Evolutionary conservation across 2,329 filamentous ascomycete genomes (phyloP).

Genomic region (Metarhizium humberi): DNA sequence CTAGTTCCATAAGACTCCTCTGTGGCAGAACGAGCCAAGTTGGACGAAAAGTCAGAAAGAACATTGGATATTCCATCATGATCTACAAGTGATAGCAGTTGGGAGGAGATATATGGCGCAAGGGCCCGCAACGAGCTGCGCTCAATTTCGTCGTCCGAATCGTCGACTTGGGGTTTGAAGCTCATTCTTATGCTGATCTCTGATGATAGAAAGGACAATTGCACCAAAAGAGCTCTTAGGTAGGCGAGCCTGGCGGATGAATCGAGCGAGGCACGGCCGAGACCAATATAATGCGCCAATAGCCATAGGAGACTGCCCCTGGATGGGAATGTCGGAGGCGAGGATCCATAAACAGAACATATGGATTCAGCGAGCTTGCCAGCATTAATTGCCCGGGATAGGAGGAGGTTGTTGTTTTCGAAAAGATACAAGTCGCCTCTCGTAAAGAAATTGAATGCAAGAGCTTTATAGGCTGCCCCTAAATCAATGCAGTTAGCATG

Average conservation of each 20-base stretch:
- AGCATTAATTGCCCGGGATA: conserved; percentile 29
- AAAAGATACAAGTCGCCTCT: conserved; percentile 28
- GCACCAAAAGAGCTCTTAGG: conserved; percentile 43
- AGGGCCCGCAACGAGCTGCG: conserved; percentile 18
- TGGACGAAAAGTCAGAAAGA: conserved; percentile 23
- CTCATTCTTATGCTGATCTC: conserved; percentile 33
- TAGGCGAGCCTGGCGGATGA: conserved; percentile 29
- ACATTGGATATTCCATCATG: conserved; percentile 57
- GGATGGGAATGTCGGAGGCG: conserved; percentile 14
- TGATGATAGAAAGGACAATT: conserved; percentile 40
- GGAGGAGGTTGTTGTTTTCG: conserved; percentile 25
- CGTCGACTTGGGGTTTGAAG: conserved; percentile 5
- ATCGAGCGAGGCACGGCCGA: conserved; percentile 33
- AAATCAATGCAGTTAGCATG: not conserved
- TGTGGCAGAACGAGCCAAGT: conserved; percentile 18
- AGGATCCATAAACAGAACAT: conserved; percentile 21
- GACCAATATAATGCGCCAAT: conserved; percentile 56
- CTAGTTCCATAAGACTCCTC: conserved; percentile 38
- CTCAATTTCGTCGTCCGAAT: conserved; percentile 5
- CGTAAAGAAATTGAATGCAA: conserved; percentile 30
- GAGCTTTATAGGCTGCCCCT: conserved; percentile 21
- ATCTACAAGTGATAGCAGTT: conserved; percentile 64
- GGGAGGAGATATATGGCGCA: conserved; percentile 50
- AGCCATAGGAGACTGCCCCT: conserved; percentile 49
- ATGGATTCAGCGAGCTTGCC: conserved; percentile 33